phyloP scores from a whole-genome alignment of 2,329 filamentous ascomycete genomes.

The Trichoderma koningii region DNA sequence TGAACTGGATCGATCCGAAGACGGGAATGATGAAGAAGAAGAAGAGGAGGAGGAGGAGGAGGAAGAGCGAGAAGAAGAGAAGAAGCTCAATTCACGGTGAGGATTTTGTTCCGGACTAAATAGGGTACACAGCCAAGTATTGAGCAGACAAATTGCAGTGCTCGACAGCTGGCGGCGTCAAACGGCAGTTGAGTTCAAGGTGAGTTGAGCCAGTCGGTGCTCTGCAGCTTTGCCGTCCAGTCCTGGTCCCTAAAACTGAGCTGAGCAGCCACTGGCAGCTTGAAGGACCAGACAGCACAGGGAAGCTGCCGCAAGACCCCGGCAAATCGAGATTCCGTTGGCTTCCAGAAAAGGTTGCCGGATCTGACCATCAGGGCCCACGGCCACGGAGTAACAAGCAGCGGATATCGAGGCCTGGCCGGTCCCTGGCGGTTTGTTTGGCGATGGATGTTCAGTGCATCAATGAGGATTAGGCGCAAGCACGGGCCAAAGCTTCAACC shows the following conservation, averaged over 20 bases:
- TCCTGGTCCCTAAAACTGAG: neutral
- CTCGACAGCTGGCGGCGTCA: too few species aligned
- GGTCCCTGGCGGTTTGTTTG: neutral
- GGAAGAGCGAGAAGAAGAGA: neutral
- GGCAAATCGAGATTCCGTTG: constrained; percentile 6
- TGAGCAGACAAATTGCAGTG: too few species aligned
- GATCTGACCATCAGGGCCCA: neutral
- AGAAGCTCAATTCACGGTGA: neutral
- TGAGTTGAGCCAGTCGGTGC: too few species aligned
- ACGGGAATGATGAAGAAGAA: neutral
- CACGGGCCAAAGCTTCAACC: neutral
- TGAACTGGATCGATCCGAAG: neutral
- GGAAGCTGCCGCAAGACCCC: neutral
- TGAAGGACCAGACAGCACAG: too few species aligned
- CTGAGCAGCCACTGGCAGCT: neutral
- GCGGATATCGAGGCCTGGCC: neutral
- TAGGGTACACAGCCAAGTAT: neutral
- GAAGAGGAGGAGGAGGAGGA: neutral
- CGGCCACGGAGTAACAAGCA: neutral
- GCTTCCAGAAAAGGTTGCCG: constrained; percentile 15
- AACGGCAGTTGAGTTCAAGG: too few species aligned
- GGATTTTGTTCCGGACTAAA: neutral
- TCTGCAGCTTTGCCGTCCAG: neutral
- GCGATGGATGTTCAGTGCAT: neutral
- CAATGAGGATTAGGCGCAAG: neutral